Evolutionary conservation across 108 stramenopile genomes (phyloP).

Genomic region (Nannochloropsis salina): DNA sequence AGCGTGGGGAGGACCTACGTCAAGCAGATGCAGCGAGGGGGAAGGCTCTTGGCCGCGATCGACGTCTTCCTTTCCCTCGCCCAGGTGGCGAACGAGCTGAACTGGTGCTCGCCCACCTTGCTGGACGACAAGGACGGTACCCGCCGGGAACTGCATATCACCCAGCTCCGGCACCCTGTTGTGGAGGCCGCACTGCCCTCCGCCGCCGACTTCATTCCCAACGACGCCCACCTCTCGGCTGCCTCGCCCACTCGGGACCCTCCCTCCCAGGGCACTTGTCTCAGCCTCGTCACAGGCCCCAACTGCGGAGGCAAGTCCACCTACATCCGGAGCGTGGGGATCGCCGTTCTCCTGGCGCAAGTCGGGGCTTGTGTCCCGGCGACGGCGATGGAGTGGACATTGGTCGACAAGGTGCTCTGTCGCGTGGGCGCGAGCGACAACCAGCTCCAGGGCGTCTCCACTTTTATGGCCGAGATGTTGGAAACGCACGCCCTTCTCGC

Average conservation of each 20-base stretch:
- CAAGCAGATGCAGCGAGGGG: neutral
- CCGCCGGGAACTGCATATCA: neutral
- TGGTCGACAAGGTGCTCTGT: conserved; percentile 47
- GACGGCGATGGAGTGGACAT: conserved; percentile 32
- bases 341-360: conserved; percentile 55
- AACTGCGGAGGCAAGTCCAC: conserved; percentile 60
- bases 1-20: conserved; percentile 43
- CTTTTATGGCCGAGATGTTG: conserved; percentile 58
- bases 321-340: conserved; percentile 49
- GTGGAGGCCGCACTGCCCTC: conserved; percentile 37
- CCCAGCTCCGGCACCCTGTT: conserved; percentile 41
- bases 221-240: conserved; percentile 33
- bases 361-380: conserved; percentile 55
- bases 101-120: conserved; percentile 38
- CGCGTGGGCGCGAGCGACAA: conserved; percentile 49
- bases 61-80: conserved; percentile 32
- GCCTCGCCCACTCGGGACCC: neutral
- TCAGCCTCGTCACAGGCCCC: conserved; percentile 52
- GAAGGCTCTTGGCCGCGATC: neutral
- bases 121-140: conserved; percentile 22
- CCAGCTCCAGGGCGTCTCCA: conserved; percentile 45
- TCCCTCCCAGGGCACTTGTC: neutral
- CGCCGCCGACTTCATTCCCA: conserved; percentile 44
- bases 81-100: conserved; percentile 16
- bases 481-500: conserved; percentile 46